Evolutionary conservation across 108 stramenopile species (phyloP), one percentile per base, ranked within the genome.

Genomic region (Ochromonas danica): DNA sequence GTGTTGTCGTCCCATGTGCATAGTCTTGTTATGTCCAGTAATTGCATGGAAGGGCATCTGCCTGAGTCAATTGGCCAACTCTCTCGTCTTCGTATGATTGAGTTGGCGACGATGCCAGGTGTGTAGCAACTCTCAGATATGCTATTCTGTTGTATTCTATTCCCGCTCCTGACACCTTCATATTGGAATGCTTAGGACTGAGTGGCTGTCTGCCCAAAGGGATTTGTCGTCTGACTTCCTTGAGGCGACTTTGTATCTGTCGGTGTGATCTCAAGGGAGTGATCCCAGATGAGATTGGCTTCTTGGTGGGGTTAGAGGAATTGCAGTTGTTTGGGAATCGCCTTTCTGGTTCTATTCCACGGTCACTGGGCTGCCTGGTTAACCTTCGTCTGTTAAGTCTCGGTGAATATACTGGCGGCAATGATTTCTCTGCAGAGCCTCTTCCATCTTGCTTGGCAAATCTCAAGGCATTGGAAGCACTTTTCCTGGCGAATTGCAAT

Each of bases 301-400:
- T 6, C 10, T 75, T 75, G 25, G 31, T 60, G 6, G 14, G 38
- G 10, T 36, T 75, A 41, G 72, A 75, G 31, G 72, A 75, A 41
- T 36, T 75, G 72, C 72, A 75, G 25, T 60, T 75, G 27, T 75
- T 75, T 75, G 72, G 72, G 17, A 75, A 75, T 75, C 43, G 17
- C 51, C 36, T 75, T 3, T 30, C 43, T 27, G 72, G 72, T 10
- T 35, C 6, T 41, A 42, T 75, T 75, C 72, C 72, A 31, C 6
- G 10, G 36, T 33, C 72, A 6, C 3, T 75, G 27, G 28, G 45
- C 38, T 35, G 38, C 17, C 72, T 75, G n/a, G 38, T 41, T 38
- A 57, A 45, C 22, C 25, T 75, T 6, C 72, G 72, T 35, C 40
- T 75, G 45, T 41, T 75, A 22, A 75, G 72, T 75, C 72, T 75